Base-by-base conservation (phyloP, 768 basidiomycete genomes). In the Serpula lacrymans region DNA sequence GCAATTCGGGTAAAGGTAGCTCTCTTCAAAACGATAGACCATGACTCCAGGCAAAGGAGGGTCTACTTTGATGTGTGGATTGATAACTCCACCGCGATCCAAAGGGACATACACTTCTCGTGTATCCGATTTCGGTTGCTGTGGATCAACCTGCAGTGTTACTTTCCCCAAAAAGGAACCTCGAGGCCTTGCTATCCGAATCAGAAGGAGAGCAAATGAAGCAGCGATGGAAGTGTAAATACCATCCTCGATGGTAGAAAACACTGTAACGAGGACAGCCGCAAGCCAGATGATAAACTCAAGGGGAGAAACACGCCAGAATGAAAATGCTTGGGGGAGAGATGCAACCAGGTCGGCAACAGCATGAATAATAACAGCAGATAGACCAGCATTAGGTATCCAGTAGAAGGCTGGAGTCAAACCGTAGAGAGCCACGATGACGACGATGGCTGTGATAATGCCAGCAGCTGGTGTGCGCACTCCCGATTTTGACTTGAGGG, bases 401-500 rank as follows among this genome's bases (percentile, higher is more conserved):
- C 85, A 95, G 69, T 74, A 91, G 77, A 94, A 95, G 26, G 92
- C 91, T 17, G 81, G 78, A 0, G 95, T 95, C 29, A 98, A 74
- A 27, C 93, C 95, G 59, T 99, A 99, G 7, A 99, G 68, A 0
- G 96, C 92, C 43, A 97, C 84, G 42, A 98, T 74, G 50, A 98
- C 95, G 32, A 94, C 82, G 26, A 95, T 60, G 20, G 89, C 84
- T 16, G 91, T 86, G 50, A 87, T 58, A 43, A 93, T 73, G 42
- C 96, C 96, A 9, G 88, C 92, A 8, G 84, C 73, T 6, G 96
- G 96, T 2, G 96, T 98, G 38, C 95, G 80, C n/a, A 98, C 95
- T 34, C 96, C 96, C 0, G 90, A 94, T 63, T 95, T 97, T 22
- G 88, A 82, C 65, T 96, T 93, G 57, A 99, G 71, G 2, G 96